Base-by-base conservation (phyloP, 306 rosid genomes). In the Prosopis cineraria region DNA sequence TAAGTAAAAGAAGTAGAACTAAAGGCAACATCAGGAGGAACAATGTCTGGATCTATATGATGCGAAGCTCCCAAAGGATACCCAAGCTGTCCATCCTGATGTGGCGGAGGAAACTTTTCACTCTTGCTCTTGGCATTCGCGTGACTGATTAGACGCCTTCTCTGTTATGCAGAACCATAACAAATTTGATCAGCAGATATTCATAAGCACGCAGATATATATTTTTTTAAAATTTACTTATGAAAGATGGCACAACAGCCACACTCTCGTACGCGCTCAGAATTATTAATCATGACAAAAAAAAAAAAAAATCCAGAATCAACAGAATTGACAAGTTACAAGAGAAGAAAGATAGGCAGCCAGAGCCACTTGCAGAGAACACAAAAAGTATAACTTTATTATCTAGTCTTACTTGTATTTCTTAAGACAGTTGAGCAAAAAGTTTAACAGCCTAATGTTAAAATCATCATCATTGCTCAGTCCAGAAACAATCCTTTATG, bases 91-190 rank as follows among this genome's bases (percentile, higher is more conserved):
- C 95, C 98, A 41, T 93, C 98, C 77, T 93, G 94, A 81, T 93
- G 95, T 0, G 97, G 98, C 2, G 98, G 98, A 83, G 98, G 98
- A 68, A 93, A 93, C 85, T 93, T 93, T 81, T 93, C 97, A 56
- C 98, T 93, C 85, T 93, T 93, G 93, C 98, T 93, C 88, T 93
- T 93, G 2, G 97, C 98, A 73, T 93, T 93, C 17, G 93, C 90
- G 63, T 91, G 98, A 20, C 88, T 81, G 55, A 93, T 89, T 44
- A 91, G 80, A 78, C 97, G 96, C 81, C 98, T 76, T 76, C 93
- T 88, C 97, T 91, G 98, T 80, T 80, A 60, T 71, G 84, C 47
- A 75, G 78, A 85, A 82, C 50, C 81, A 70, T 24, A 64, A 36
- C 59, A 36, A 63, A 72, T 29, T 72, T n/a, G 47, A 75, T 70